Conservation (phyloP, 768 basidiomycete species). For the Lentinula sp. region DNA sequence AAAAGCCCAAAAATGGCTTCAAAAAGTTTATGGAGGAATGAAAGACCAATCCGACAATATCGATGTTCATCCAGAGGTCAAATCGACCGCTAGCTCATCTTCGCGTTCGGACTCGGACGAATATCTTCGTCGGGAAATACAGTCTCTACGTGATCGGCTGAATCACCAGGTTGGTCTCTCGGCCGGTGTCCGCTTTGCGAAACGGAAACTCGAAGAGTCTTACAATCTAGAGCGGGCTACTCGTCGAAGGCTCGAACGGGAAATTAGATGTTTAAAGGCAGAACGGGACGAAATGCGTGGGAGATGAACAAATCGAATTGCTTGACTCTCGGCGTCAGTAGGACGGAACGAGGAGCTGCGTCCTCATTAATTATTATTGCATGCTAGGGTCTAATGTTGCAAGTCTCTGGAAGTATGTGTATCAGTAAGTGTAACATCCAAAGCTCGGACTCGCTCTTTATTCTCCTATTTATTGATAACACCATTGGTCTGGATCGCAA, state of each 20-base stretch:
- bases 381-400: too few species aligned
- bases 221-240: conserved; percentile 24
- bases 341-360: neutral
- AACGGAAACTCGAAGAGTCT: conserved; percentile 40
- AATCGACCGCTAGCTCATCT: neutral
- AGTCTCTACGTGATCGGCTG: conserved; percentile 29
- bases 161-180: conserved; percentile 20
- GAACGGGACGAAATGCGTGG: conserved; percentile 24
- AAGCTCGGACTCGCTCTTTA: neutral
- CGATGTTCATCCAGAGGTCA: neutral
- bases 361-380: too few species aligned
- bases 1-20: conserved; percentile 38
- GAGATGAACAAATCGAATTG: conserved; percentile 19
- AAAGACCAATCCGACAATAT: neutral
- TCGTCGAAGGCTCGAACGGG: conserved; percentile 29
- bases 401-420: too few species aligned
- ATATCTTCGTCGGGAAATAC: conserved; percentile 29
- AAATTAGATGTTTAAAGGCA: conserved; percentile 24
- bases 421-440: neutral
- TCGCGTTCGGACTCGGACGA: conserved; percentile 5
- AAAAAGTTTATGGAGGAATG: conserved; percentile 38
- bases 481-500: neutral
- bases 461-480: neutral
- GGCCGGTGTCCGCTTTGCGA: conserved; percentile 25
- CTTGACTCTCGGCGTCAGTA: conserved; percentile 26